phyloP scores from a whole-genome alignment of 306 rosid genomes.

The Cucumis cinereus region DNA sequence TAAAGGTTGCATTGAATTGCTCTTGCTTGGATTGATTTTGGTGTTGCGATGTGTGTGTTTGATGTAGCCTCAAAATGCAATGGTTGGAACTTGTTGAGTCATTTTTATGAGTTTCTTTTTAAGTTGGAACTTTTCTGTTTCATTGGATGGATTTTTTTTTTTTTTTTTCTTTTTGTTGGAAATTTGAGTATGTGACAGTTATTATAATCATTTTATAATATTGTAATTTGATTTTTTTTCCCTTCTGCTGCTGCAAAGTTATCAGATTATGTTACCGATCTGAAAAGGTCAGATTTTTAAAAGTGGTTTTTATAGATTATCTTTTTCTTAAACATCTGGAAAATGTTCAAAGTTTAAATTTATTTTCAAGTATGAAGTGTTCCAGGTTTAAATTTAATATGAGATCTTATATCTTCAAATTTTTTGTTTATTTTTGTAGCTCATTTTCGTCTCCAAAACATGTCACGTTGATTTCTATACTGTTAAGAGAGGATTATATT shows the following conservation, averaged over 20 bases:
- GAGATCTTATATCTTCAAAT: no score
- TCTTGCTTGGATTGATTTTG: slow-evolving; percentile 13
- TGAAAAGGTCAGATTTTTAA: neutral
- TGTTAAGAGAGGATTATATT: no score
- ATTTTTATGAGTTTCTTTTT: neutral
- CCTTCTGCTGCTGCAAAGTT: neutral
- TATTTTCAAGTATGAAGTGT: no score
- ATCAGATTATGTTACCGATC: neutral
- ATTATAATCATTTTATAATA: neutral
- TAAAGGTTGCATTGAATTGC: slow-evolving; percentile 33
- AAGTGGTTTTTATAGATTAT: neutral
- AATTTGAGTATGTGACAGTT: neutral
- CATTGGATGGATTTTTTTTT: neutral
- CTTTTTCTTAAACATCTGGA: no score
- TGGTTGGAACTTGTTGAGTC: neutral
- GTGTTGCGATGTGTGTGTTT: neutral
- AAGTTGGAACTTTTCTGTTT: neutral
- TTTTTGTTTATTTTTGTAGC: no score
- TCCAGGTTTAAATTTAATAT: no score
- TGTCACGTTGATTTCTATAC: no score
- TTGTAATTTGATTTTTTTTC: neutral
- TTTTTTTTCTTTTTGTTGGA: neutral
- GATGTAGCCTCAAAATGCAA: neutral
- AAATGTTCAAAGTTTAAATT: no score
- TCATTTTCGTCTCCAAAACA: no score